A percentile compares a stretch with the other conserved stretches of the same genome.
These are phyloP conservation scores for Phytophthora hibernalis DNA, from an alignment of 352 stramenopile species.

Conservation along the genomic window DNA sequence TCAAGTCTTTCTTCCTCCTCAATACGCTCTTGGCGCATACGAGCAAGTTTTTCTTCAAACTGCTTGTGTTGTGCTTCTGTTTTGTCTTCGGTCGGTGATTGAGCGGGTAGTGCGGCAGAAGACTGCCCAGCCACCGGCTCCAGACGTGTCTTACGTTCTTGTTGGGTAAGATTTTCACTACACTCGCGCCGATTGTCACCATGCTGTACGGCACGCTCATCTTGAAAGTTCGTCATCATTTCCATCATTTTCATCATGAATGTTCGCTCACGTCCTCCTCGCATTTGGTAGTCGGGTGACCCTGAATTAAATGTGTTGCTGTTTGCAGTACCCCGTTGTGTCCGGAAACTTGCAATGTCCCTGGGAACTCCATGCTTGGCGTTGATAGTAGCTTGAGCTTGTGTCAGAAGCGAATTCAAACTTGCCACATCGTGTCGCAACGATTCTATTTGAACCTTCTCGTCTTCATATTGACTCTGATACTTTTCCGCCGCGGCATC, in stretches of 20 bases:
- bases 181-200: neutral
- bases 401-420: conserved; percentile 66
- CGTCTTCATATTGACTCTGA: conserved; percentile 79
- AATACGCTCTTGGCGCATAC: conserved; percentile 37
- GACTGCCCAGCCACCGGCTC: neutral
- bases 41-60: conserved; percentile 58
- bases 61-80: conserved; percentile 51
- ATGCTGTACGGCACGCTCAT: conserved; percentile 2
- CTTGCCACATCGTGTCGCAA: conserved; percentile 71
- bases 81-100: conserved; percentile 40
- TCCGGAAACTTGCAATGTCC: conserved; percentile 17
- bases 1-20: conserved; percentile 50
- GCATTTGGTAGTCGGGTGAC: neutral
- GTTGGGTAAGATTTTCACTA: neutral
- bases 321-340: conserved; percentile 1
- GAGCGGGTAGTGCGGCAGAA: neutral
- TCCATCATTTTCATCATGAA: conserved; percentile 78
- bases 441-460: conserved; percentile 74
- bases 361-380: conserved; percentile 38
- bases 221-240: conserved; percentile 55
- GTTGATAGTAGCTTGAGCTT: conserved; percentile 63
- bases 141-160: neutral
- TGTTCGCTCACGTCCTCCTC: conserved; percentile 37
- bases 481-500: conserved; percentile 67
- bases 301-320: conserved; percentile 6